phyloP scores from a whole-genome alignment of 2,329 filamentous ascomycete species.

The Coniella vitis region DNA sequence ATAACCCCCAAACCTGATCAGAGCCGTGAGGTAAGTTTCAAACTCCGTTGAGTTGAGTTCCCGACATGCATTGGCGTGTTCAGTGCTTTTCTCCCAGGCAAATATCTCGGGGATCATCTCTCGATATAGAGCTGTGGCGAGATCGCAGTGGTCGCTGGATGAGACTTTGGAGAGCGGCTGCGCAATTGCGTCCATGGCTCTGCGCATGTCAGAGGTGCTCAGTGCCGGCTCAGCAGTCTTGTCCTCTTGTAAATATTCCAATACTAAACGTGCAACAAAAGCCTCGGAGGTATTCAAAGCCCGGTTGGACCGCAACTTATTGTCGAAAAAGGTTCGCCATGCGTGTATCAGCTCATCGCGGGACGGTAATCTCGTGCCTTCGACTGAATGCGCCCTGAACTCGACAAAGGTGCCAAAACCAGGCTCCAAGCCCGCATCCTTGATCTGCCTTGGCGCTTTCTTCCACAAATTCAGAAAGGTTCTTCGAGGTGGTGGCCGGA shows the following conservation, averaged over 20 bases:
- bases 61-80: slow-evolving; percentile 1
- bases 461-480: slow-evolving; percentile 52
- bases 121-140: slow-evolving; percentile 39
- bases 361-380: slow-evolving; percentile 58
- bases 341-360: slow-evolving; percentile 57
- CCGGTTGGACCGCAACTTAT: slow-evolving; percentile 41
- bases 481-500: slow-evolving; percentile 7
- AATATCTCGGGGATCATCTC: slow-evolving; percentile 20
- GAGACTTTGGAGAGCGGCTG: slow-evolving; percentile 34
- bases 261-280: slow-evolving; percentile 44
- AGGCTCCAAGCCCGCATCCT: slow-evolving; percentile 57
- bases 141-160: slow-evolving; percentile 37
- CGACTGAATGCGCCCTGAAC: slow-evolving; percentile 54
- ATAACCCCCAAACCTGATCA: slow-evolving; percentile 49
- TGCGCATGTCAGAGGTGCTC: slow-evolving; percentile 35
- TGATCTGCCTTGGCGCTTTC: slow-evolving; percentile 52
- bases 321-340: slow-evolving; percentile 56
- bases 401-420: slow-evolving; percentile 68
- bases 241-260: slow-evolving; percentile 53
- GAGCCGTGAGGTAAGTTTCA: slow-evolving; percentile 35
- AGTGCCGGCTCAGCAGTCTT: slow-evolving; percentile 36
- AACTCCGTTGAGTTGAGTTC: slow-evolving; percentile 18
- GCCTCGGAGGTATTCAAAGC: slow-evolving; percentile 62
- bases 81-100: not conserved
- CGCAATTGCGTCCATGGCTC: slow-evolving; percentile 38